Base-by-base conservation (phyloP, 2,329 filamentous ascomycete genomes). In the Aspergillus sp. region DNA sequence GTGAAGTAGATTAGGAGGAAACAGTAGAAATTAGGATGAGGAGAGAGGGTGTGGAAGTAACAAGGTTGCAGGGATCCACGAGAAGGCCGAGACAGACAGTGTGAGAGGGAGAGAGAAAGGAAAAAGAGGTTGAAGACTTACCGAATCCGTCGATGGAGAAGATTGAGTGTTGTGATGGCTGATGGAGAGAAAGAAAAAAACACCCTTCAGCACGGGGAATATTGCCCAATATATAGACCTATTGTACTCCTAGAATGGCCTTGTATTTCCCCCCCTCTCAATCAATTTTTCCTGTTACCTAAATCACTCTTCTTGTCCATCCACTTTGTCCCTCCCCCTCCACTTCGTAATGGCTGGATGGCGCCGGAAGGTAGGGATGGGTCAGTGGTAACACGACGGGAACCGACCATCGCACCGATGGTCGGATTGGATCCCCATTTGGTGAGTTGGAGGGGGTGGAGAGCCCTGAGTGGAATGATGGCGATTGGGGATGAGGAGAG, bases 191-290 rank as follows among this genome's bases (percentile, higher is more conserved):
- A 46, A 45, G 46, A 36, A 33, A 36, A 52, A 36, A 51, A 55
- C 24, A 19, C 7, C 26, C 42, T 40, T 17, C 49, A 53, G 35
- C 38, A 44, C 33, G 48, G 53, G 56, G 53, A 56, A 53, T 48
- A 50, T 41, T 41, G 33, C 48, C 47, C 11, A 60, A 57, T 61
- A 59, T 60, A 61, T 61, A 61, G 49, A 42, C 17, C 26, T 49
- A 13, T 10, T 48, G 20, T 10, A 17, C 26, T 16, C 13, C 13
- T n/a, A 14, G 14, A 38, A 38, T 38, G 5, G 16, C 16, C 32
- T 16, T 45, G 17, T 42, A 41, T 46, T 24, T 40, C 46, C 50
- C 50, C 51, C 51, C 43, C 16, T 17, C 40, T 42, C 19, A 42
- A 24, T 22, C 16, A 20, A 8, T 22, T 19, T 22, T 24, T 17